Evolutionary conservation across 192 early-diverging fungal genomes (phyloP), one percentile per base, ranked within the genome.

Genomic region (Funneliformis mosseae): DNA sequence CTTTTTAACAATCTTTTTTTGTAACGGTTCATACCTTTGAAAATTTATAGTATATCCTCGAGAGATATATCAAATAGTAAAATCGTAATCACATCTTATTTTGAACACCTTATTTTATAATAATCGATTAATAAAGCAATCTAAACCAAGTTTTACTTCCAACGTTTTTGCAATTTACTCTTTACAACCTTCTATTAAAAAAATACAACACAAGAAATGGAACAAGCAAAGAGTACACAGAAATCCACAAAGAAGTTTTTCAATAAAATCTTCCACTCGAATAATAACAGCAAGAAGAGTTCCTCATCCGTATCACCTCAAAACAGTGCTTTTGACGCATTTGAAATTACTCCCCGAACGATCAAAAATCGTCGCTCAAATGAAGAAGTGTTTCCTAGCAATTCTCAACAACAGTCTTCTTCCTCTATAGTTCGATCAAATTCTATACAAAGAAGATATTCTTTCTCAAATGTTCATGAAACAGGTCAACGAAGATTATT

Each of bases 401-500:
- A n/a, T n/a, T n/a, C n/a, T 45, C 23, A 46, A 39, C 42, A 39
- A 42, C 33, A 33, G 3, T 33, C 33, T 2, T 33, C 33, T 33
- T 7, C 42, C 9, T 59, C 76, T 9, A 63, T 43, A 25, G 14
- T 4, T 28, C 28, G 63, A 43, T 38, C 42, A 43, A 33, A 7
- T 28, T 78, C 77, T 14, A 25, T 78, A 21, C 77, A 66, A 1
- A 61, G 77, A 42, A 38, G 77, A 8, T 78, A 50, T n/a, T 68
- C 64, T 18, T 78, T 50, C 12, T 78, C 77, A 5, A 78, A 66
- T 33, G 64, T 78, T 8, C 77, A 78, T 66, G 77, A 78, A 62
- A 50, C 66, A 21, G 77, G 77, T 21, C 39, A 42, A 48, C 63
- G 50, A 28, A 28, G 64, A 48, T 48, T 78, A 38, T 33, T 68